Evolutionary conservation across 1,139 yeast genomes (phyloP).

Genomic region (Yamadazyma mexicana): DNA sequence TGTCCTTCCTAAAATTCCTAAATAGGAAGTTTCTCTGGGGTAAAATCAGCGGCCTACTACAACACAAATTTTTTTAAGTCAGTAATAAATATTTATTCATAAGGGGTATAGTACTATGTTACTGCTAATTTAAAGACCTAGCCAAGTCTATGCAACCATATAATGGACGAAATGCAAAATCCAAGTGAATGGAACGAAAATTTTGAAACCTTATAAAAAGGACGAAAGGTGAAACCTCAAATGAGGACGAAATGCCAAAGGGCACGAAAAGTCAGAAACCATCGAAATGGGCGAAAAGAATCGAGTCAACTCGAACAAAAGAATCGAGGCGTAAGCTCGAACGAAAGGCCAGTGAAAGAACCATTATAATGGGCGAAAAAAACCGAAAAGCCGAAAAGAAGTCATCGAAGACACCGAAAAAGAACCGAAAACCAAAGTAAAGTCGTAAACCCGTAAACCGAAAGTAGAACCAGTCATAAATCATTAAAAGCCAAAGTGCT

Average conservation of each 20-base stretch:
- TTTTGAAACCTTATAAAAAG: slow-evolving; percentile 7
- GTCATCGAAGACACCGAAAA: slow-evolving; percentile 1
- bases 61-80: background rate
- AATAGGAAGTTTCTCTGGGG: slow-evolving; percentile 5
- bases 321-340: no score
- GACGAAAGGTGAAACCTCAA: slow-evolving; percentile 9
- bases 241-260: no score
- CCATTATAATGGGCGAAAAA: background rate
- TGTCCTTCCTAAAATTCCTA: background rate
- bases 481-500: slow-evolving; percentile 3
- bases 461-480: slow-evolving; percentile 2
- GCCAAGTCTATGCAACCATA: slow-evolving; percentile 5
- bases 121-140: background rate
- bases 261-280: no score
- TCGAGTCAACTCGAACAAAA: no score
- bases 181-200: background rate
- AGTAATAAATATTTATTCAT: slow-evolving; percentile 1
- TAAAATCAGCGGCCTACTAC: no score
- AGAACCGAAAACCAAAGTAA: slow-evolving; percentile 4
- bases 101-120: background rate
- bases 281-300: no score
- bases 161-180: slow-evolving; percentile 7
- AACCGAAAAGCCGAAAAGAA: background rate
- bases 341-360: no score
- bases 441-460: slow-evolving; percentile 1